Evolutionary conservation across 2,329 filamentous ascomycete genomes (phyloP), one percentile per base, ranked within the genome.

Genomic region (Botryotinia globosa): DNA sequence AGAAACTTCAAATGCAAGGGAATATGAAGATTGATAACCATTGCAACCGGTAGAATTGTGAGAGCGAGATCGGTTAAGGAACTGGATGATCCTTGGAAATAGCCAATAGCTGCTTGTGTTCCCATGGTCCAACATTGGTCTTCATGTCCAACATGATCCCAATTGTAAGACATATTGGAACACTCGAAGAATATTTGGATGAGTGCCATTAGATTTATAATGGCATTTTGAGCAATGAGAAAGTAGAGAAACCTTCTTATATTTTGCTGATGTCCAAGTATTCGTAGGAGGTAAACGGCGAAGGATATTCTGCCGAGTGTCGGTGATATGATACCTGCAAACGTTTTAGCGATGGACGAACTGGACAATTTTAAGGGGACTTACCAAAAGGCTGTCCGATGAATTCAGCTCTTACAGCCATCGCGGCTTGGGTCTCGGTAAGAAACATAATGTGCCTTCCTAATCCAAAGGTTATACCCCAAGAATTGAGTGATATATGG

Each of bases 61-160:
- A 67, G 69, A 29, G 37, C 58, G 25, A 72, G 48, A 45, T 72
- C 69, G 4, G 61, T 67, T 10, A 72, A 72, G 22, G 48, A 72
- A 44, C 29, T 66, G 34, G 39, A 67, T 25, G 62, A 45, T n/a
- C 70, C 70, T 29, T 72, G 70, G 14, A 67, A 58, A 59, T 59
- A 32, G 1, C 34, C 70, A n/a, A 67, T 16, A 16, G 62, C 45
- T 58, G 45, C 48, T 58, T 48, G 48, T 10, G 44, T 34, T 3
- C 25, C 9, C n/a, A 59, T 18, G 25, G 2, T 16, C 69, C 69
- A 66, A 29, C 69, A 71, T 45, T 66, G 48, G 39, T 45, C 37
- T 45, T 39, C 51, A 29, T 67, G 62, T 37, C 37, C 34, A 42
- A 37, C 8, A 37, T 18, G 62, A 48, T 66, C 39, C 70, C 70